Evolutionary conservation across 768 basidiomycete genomes (phyloP).

Genomic region (Fibroporia radiculosa): DNA sequence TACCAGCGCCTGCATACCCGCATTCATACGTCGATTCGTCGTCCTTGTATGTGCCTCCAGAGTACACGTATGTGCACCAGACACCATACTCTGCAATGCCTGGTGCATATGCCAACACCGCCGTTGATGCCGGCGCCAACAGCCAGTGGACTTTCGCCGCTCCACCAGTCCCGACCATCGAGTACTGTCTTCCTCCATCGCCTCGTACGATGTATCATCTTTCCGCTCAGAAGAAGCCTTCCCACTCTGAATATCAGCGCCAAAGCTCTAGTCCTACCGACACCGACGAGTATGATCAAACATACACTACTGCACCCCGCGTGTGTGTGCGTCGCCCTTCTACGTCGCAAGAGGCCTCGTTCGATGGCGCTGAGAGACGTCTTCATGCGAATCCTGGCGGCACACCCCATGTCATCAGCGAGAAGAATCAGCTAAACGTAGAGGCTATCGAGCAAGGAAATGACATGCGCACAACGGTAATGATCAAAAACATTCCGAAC

Average conservation of each 20-base stretch:
- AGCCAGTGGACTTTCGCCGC: conserved; percentile 11
- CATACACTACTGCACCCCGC: conserved; percentile 3
- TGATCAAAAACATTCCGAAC: conserved; percentile 92
- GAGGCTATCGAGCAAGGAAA: conserved; percentile 65
- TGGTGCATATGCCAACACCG: not conserved
- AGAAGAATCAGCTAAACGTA: conserved; percentile 58
- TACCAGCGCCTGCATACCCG: conserved; percentile 7
- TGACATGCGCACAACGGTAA: conserved; percentile 79
- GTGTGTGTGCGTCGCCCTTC: conserved; percentile 13
- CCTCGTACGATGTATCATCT: not conserved
- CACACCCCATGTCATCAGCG: conserved; percentile 10
- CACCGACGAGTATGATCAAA: not conserved
- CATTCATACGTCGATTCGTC: not conserved
- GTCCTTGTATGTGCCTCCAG: not conserved
- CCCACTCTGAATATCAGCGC: not conserved
- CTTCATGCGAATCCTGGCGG: conserved; percentile 1
- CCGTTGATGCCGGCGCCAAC: not conserved
- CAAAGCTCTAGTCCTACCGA: not conserved
- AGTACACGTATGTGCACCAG: not conserved
- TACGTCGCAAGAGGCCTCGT: not conserved
- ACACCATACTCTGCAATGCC: not conserved
- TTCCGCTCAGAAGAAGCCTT: conserved; percentile 3
- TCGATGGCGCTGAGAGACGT: not conserved
- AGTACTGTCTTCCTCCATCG: conserved; percentile 10
- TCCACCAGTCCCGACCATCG: conserved; percentile 5